A percentile compares a stretch with the other conserved stretches of the same genome.
Evolutionary conservation across 495 filamentous ascomycete species (phyloP).

Genomic region (Penicillium lagena): DNA sequence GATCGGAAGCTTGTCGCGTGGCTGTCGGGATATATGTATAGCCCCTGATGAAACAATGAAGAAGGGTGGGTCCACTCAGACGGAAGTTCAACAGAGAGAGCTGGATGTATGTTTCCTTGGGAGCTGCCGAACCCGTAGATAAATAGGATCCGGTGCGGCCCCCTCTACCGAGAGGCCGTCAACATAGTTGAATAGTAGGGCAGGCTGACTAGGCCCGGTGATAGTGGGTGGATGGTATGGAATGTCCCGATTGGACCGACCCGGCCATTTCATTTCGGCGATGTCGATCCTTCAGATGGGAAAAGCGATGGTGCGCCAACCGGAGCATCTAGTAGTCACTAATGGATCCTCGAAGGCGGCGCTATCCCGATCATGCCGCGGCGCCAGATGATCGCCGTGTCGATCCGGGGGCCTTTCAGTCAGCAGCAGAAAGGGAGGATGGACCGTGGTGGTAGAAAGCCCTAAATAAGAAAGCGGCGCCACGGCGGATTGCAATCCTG

Average conservation of each 20-base stretch:
- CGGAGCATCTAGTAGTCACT: neutral
- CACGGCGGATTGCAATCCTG: too few relatives aligned
- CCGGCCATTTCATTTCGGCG: neutral
- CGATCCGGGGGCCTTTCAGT: neutral
- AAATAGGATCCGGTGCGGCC: neutral
- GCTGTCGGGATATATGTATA: neutral
- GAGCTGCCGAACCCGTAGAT: constrained; percentile 4
- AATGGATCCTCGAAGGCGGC: neutral
- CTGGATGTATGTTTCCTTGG: too few relatives aligned
- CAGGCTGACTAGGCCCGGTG: constrained; percentile 20
- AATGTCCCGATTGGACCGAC: too few relatives aligned
- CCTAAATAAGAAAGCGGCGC: too few relatives aligned
- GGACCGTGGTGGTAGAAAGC: too few relatives aligned
- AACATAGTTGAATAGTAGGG: constrained; percentile 2
- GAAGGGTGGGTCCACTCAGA: too few relatives aligned
- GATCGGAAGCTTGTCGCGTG: neutral
- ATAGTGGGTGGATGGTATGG: constrained; percentile 2
- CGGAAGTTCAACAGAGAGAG: too few relatives aligned
- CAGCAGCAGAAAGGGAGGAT: too few relatives aligned
- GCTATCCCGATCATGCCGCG: constrained; percentile 14
- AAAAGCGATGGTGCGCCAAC: neutral
- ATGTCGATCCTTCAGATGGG: constrained; percentile 8
- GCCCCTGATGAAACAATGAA: too few relatives aligned
- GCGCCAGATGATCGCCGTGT: constrained; percentile 12
- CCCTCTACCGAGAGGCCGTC: too few relatives aligned